A percentile compares a stretch with the other conserved stretches of the same genome.
Conservation (phyloP, 1,284 basidiomycete genomes). For the Afroboletus lepidellus region DNA sequence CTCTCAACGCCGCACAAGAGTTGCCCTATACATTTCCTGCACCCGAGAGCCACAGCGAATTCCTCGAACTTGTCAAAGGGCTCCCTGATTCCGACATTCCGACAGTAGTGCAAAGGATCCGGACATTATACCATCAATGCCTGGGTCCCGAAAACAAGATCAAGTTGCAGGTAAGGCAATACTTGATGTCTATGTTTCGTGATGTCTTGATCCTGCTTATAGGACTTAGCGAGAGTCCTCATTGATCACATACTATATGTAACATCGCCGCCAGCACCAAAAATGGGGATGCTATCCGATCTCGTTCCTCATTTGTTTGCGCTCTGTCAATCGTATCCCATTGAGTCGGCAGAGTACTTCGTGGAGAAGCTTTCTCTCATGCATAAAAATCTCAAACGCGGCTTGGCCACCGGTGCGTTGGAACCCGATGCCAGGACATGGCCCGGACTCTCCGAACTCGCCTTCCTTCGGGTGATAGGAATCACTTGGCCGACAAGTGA, state of each 20-base stretch:
- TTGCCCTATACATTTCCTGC: slow-evolving; percentile 93
- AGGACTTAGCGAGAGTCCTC: slow-evolving; percentile 81
- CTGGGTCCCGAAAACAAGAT: slow-evolving; percentile 89
- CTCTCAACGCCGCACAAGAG: slow-evolving; percentile 44
- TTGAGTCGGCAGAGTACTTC: slow-evolving; percentile 78
- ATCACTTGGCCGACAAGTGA: slow-evolving; percentile 93
- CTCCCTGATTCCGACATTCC: slow-evolving; percentile 73
- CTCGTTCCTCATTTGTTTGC: slow-evolving; percentile 83
- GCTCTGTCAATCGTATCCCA: slow-evolving; percentile 81
- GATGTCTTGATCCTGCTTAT: slow-evolving; percentile 4
- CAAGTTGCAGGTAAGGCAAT: slow-evolving; percentile 73
- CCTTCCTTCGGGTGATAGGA: slow-evolving; percentile 79
- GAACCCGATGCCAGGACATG: slow-evolving; percentile 75
- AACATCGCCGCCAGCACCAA: slow-evolving; percentile 61
- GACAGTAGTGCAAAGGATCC: slow-evolving; percentile 87
- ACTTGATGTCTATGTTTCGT: slow-evolving; percentile 4
- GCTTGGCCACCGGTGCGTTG: slow-evolving; percentile 74
- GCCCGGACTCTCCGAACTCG: slow-evolving; percentile 84
- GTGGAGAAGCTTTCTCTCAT: slow-evolving; percentile 84
- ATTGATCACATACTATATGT: slow-evolving; percentile 89
- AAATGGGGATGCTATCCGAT: slow-evolving; percentile 59
- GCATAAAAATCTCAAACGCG: slow-evolving; percentile 92
- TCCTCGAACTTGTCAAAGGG: slow-evolving; percentile 77
- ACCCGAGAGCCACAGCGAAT: slow-evolving; percentile 83
- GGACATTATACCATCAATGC: slow-evolving; percentile 89